Base-by-base conservation (phyloP, 1,284 basidiomycete species). In the Cryptococcus hybrid region DNA sequence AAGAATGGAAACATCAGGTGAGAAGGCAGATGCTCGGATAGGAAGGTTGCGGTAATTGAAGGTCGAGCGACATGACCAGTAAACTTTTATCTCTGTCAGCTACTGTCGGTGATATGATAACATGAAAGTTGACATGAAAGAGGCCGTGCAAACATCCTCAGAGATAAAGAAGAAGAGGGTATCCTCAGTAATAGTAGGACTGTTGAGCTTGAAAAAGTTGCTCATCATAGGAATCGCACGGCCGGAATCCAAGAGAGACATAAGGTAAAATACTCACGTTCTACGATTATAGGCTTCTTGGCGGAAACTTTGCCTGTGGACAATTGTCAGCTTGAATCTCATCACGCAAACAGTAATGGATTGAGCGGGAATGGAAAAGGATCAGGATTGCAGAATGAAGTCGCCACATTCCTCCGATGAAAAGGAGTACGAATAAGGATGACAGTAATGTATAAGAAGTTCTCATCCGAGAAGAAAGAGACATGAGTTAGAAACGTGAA, bases 1-100 rank as follows among this genome's bases (percentile, higher is more conserved):
- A 34, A 98, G 80, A 42, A 99, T 81, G 9, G 93, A 93, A 7
- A 86, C 89, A 72, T 98, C 95, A 1, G 84, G 84, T 5, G 93
- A 91, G 85, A 92, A 97, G 0, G 86, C 82, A 0, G 84, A 80
- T 54, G 86, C 82, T 54, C 78, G 79, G 51, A 92, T 89, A 35
- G 80, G 80, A 64, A 87, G 82, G n/a, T 82, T 80, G 42, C 87
- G 88, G 74, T 89, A 89, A 40, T 76, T 78, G 63, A 89, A 83
- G 1, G 85, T 84, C 3, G 90, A 88, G 40, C 87, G 85, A 46
- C 83, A 80, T 24, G 86, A 82, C 90, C 91, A 95, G 62, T 85
- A 88, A 52, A 84, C 92, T 92, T 61, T 54, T 42, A 38, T 47
- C 40, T 12, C 7, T 44, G 59, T 66, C 63, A 74, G 71, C 62